These are phyloP conservation scores for Paramecium bursaria DNA, from an alignment of 73 alveolate genomes.

Conservation along the genomic window DNA sequence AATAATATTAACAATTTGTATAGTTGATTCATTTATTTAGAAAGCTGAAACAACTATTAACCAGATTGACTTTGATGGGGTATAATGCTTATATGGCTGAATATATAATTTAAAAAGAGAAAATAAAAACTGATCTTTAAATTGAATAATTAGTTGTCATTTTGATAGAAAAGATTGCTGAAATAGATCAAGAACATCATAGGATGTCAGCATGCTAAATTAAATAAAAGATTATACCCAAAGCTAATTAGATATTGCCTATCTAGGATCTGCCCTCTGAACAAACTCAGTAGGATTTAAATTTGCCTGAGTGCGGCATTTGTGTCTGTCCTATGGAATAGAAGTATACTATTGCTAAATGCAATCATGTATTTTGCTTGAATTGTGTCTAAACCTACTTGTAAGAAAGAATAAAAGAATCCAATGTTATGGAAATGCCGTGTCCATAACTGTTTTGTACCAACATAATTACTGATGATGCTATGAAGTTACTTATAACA, in stretches of 20 bases:
- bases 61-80: conserved; percentile 1
- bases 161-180: background rate
- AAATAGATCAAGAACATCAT: conserved; percentile 3
- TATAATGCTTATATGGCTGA: conserved; percentile 48
- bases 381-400: background rate
- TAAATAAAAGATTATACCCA: background rate
- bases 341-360: background rate
- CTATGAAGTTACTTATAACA: background rate
- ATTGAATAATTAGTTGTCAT: background rate
- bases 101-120: background rate
- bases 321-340: background rate
- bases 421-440: background rate
- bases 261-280: background rate
- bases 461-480: background rate
- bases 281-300: background rate
- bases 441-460: conserved; percentile 31
- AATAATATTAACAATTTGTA: too few species aligned
- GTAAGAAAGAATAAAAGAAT: background rate
- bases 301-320: conserved; percentile 6
- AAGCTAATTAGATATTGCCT: background rate
- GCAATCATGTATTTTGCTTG: conserved; percentile 26
- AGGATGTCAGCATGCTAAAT: background rate
- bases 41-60: conserved; percentile 27
- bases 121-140: conserved; percentile 1
- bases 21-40: too few species aligned